A percentile compares a stretch with the other conserved stretches of the same genome.
Conservation (phyloP, 2,329 filamentous ascomycete species). For the Trichoderma aggressivum region DNA sequence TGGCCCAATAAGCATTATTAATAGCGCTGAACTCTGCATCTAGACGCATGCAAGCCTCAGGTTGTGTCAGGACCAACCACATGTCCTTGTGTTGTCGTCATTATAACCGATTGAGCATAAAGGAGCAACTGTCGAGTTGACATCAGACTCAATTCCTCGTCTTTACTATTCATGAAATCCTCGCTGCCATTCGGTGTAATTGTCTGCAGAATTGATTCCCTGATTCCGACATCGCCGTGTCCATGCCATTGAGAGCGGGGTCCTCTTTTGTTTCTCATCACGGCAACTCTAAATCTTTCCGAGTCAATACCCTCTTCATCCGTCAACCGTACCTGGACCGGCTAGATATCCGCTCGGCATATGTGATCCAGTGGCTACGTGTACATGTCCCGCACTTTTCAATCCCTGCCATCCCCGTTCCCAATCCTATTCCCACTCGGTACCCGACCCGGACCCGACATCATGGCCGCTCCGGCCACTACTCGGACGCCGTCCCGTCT, state of each 20-base stretch:
- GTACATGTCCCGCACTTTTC: not conserved
- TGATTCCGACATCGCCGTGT: not conserved
- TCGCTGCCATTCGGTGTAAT: not conserved
- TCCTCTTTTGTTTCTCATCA: not conserved
- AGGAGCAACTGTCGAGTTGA: not conserved
- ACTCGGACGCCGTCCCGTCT: constrained; percentile 24
- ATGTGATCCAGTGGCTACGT: not conserved
- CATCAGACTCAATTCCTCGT: not conserved
- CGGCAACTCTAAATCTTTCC: not conserved
- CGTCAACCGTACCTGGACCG: not conserved
- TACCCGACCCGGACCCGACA: not conserved
- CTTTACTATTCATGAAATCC: not conserved
- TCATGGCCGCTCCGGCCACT: constrained; percentile 9
- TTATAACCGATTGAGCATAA: not conserved
- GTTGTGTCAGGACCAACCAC: not conserved
- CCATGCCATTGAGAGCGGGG: not conserved
- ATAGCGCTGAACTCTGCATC: not conserved
- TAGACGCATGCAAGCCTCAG: not conserved
- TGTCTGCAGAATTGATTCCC: not conserved
- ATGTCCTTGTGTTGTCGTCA: not conserved
- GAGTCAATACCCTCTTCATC: not conserved
- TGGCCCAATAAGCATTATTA: not conserved
- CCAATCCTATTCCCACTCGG: not conserved
- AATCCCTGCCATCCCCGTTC: not conserved
- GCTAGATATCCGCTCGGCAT: not conserved